Evolutionary conservation across 805 yeast genomes (phyloP).

Genomic region (Cephaloascus albidus): DNA sequence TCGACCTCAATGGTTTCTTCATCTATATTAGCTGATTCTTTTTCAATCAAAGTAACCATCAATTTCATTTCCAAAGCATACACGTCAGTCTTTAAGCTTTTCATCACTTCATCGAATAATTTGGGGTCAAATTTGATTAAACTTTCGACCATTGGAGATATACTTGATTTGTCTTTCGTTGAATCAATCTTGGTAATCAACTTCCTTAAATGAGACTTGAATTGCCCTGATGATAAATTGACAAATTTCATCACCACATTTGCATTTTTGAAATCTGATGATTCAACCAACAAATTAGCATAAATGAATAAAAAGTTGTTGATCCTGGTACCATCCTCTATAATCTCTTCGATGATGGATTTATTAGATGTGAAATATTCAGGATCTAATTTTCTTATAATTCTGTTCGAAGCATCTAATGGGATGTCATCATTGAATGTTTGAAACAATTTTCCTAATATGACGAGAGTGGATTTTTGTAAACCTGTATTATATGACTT

Average conservation of each 20-base stretch:
- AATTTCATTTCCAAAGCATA: slow-evolving; percentile 50
- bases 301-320: slow-evolving; percentile 20
- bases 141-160: slow-evolving; percentile 11
- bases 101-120: slow-evolving; percentile 12
- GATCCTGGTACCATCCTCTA: slow-evolving; percentile 16
- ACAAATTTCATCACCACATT: background rate
- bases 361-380: background rate
- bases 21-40: slow-evolving; percentile 7
- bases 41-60: slow-evolving; percentile 46
- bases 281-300: slow-evolving; percentile 3
- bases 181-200: background rate
- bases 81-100: slow-evolving; percentile 9
- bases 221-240: background rate
- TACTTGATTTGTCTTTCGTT: background rate
- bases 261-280: background rate
- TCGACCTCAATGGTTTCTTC: slow-evolving; percentile 9
- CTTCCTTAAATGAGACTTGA: slow-evolving; percentile 3
- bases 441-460: slow-evolving; percentile 26
- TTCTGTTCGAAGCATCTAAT: background rate
- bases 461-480: slow-evolving; percentile 23
- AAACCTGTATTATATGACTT: slow-evolving; percentile 10
- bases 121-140: slow-evolving; percentile 12
- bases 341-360: slow-evolving; percentile 4
- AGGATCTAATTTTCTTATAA: background rate
- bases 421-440: slow-evolving; percentile 4